Percentiles rank a stretch among this genome's conserved stretches.
These are phyloP conservation scores for Pestalotiopsis sp. DNA, from an alignment of 2,329 filamentous ascomycete genomes.

Conservation along the genomic window DNA sequence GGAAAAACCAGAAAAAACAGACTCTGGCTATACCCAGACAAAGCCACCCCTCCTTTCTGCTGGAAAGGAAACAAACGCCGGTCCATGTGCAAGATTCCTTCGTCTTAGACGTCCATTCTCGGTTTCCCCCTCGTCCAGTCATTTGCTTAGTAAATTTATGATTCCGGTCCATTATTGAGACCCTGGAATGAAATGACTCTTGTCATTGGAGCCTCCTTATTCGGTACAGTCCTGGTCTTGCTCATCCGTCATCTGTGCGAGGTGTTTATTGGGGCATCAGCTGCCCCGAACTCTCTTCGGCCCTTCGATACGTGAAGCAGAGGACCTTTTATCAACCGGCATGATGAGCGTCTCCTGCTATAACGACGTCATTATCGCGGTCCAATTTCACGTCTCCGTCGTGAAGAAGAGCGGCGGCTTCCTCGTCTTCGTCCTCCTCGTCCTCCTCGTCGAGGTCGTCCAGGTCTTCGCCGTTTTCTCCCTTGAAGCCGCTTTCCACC, in stretches of 20 bases:
- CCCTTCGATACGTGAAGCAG: background rate
- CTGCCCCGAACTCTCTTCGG: background rate
- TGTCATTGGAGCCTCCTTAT: too few species aligned
- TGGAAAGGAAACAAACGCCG: background rate
- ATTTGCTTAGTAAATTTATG: background rate
- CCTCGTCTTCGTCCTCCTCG: constrained; percentile 50
- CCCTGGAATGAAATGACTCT: background rate
- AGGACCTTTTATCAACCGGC: constrained; percentile 23
- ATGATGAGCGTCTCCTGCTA: constrained; percentile 30
- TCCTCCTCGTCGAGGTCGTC: constrained; percentile 68
- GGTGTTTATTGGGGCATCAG: background rate
- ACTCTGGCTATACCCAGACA: background rate
- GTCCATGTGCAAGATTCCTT: constrained; percentile 12
- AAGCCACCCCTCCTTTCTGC: background rate
- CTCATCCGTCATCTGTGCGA: background rate
- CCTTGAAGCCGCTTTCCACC: constrained; percentile 80
- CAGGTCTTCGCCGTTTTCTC: constrained; percentile 62
- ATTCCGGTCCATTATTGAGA: background rate
- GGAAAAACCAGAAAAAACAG: background rate
- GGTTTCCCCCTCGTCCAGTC: background rate
- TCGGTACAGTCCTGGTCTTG: background rate
- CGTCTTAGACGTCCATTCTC: background rate
- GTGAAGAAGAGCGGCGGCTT: constrained; percentile 13
- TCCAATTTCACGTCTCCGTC: constrained; percentile 31
- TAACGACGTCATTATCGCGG: constrained; percentile 12